A percentile compares a stretch with the other conserved stretches of the same genome.
Conservation (phyloP, 2,329 filamentous ascomycete species). For the Hymenoscyphus scutula region DNA sequence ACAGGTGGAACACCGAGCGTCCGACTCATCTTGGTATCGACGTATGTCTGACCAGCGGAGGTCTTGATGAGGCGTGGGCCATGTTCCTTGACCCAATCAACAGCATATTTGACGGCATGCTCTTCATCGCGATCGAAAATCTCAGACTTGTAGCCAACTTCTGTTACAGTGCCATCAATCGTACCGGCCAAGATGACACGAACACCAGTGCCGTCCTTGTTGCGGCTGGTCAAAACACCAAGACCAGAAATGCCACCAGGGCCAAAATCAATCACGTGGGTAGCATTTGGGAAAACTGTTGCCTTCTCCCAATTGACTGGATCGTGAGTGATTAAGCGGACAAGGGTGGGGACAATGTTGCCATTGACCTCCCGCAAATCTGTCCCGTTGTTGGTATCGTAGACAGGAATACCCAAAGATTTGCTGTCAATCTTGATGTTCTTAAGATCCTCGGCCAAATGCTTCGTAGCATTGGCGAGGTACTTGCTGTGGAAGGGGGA, state of each 20-base stretch:
- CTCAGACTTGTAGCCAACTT: constrained; percentile 97
- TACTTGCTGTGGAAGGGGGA: constrained; percentile 98
- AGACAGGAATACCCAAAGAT: constrained; percentile 80
- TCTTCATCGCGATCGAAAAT: constrained; percentile 95
- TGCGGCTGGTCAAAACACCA: constrained; percentile 93
- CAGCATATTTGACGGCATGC: constrained; percentile 89
- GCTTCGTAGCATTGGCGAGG: constrained; percentile 73
- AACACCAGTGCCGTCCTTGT: constrained; percentile 98
- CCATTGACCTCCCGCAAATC: constrained; percentile 73
- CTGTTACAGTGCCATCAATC: constrained; percentile 84
- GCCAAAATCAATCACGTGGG: constrained; percentile 94
- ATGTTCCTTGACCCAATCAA: constrained; percentile 97
- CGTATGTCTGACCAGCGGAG: constrained; percentile 82
- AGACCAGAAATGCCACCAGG: constrained; percentile 96
- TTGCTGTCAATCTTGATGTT: constrained; percentile 72
- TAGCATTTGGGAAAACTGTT: constrained; percentile 84
- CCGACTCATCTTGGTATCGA: constrained; percentile 95
- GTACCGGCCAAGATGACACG: constrained; percentile 92
- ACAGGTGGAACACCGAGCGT: constrained; percentile 81
- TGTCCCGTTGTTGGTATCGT: constrained; percentile 82
- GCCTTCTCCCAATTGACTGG: constrained; percentile 95
- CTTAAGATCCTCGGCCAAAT: constrained; percentile 85
- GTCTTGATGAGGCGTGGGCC: constrained; percentile 90
- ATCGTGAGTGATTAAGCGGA: constrained; percentile 92
- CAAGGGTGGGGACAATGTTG: constrained; percentile 80